Evolutionary conservation across 164 flowering plant species (phyloP).

Genomic region (Saururus chinensis): DNA sequence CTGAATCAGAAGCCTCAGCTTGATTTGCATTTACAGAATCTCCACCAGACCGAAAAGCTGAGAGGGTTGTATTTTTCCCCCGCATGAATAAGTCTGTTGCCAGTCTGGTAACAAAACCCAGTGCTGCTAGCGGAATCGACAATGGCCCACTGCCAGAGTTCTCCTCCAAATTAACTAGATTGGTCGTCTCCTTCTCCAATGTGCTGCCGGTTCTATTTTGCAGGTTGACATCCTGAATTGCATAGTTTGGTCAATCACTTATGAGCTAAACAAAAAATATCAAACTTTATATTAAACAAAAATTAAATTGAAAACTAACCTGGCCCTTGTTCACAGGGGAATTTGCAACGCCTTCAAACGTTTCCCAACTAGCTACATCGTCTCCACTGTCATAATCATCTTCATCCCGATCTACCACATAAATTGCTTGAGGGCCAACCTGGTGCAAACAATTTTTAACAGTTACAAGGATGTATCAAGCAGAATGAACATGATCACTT

Average conservation of each 20-base stretch:
- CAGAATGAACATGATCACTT: no score
- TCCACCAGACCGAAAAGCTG: conserved; percentile 18
- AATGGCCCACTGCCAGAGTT: conserved; percentile 48
- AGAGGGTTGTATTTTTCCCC: conserved; percentile 37
- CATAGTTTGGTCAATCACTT: conserved; percentile 2
- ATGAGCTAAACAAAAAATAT: background rate
- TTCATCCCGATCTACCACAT: conserved; percentile 94
- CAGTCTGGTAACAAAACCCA: conserved; percentile 68
- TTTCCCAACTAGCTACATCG: conserved; percentile 97
- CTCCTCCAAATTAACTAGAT: conserved; percentile 23
- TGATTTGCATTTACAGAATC: conserved; percentile 32
- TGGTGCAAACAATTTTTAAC: conserved; percentile 17
- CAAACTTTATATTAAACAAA: background rate
- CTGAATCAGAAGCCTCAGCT: conserved; percentile 11
- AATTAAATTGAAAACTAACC: conserved; percentile 37
- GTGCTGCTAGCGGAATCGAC: conserved; percentile 67
- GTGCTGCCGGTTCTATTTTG: conserved; percentile 11
- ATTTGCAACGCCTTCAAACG: conserved; percentile 76
- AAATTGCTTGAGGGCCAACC: conserved; percentile 99
- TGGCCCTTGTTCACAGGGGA: conserved; percentile 39
- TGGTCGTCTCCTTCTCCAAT: conserved; percentile 18
- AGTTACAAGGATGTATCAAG: background rate
- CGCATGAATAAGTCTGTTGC: conserved; percentile 69
- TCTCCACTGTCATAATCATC: conserved; percentile 79
- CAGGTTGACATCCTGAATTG: conserved; percentile 34